A percentile compares a stretch with the other conserved stretches of the same genome.
phyloP scores from a whole-genome alignment of 1,284 basidiomycete species.

The Cryptococcus sp. region DNA sequence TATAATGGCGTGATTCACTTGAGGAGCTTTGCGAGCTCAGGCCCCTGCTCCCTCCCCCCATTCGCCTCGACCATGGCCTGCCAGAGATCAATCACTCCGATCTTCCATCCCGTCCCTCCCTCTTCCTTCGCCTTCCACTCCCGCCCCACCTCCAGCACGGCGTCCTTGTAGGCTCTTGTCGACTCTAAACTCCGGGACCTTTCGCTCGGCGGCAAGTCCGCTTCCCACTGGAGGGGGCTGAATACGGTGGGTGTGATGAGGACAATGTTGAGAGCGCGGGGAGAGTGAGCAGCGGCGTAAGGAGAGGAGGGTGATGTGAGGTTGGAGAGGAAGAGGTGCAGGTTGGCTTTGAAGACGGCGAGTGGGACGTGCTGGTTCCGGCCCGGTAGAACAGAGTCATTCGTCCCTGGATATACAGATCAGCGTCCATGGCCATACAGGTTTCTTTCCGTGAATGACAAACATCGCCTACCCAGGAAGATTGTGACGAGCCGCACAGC shows the following conservation, averaged over 20 bases:
- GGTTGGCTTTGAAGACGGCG: slow-evolving; percentile 21
- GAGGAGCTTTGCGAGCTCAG: slow-evolving; percentile 54
- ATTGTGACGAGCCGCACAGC: slow-evolving; percentile 35
- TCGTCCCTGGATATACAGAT: slow-evolving; percentile 21
- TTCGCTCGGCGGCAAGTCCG: slow-evolving; percentile 54
- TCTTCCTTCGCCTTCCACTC: slow-evolving; percentile 47
- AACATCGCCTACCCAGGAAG: slow-evolving; percentile 31
- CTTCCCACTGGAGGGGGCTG: slow-evolving; percentile 48
- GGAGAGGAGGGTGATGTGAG: slow-evolving; percentile 9
- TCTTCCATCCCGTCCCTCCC: slow-evolving; percentile 48
- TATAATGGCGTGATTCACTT: too few relatives aligned
- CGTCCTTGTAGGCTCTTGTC: slow-evolving; percentile 63
- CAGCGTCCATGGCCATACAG: not conserved
- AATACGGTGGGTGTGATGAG: slow-evolving; percentile 81
- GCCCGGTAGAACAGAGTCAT: slow-evolving; percentile 19
- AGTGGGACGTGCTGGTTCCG: slow-evolving; percentile 20
- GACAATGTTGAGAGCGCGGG: slow-evolving; percentile 53
- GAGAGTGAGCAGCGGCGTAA: slow-evolving; percentile 5
- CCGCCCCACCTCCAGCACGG: slow-evolving; percentile 60
- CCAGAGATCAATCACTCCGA: slow-evolving; percentile 69
- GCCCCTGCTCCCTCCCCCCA: slow-evolving; percentile 56
- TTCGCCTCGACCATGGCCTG: slow-evolving; percentile 58
- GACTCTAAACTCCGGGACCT: slow-evolving; percentile 52
- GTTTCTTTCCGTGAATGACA: not conserved
- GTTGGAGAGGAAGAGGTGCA: slow-evolving; percentile 20